These are phyloP conservation scores for Arachis monticola DNA, from an alignment of 331 rosid species.

Conservation along the genomic window DNA sequence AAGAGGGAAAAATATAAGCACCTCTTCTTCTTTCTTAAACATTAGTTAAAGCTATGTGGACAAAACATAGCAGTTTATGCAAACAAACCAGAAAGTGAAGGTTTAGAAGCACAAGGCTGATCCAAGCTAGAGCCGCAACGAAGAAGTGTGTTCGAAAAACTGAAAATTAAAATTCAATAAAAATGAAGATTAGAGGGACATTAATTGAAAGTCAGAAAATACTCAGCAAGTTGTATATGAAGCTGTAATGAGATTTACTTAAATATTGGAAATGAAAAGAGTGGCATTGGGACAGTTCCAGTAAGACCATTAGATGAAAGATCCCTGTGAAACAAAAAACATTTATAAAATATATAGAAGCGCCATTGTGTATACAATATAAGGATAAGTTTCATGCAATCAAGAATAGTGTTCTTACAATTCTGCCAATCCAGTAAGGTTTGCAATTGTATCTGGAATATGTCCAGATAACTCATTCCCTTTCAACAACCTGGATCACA, in stretches of 20 bases:
- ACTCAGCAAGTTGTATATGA: constrained; percentile 3
- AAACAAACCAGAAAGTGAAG: constrained; percentile 61
- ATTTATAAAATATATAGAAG: background rate
- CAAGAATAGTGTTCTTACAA: constrained; percentile 44
- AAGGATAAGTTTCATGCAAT: constrained; percentile 18
- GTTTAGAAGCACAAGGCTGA: constrained; percentile 70
- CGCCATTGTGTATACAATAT: constrained; percentile 21
- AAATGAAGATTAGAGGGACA: background rate
- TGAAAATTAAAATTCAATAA: constrained; percentile 43
- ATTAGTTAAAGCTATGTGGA: background rate
- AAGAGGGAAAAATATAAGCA: constrained; percentile 30
- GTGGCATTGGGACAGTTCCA: constrained; percentile 75
- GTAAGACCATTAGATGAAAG: constrained; percentile 75
- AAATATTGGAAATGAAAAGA: constrained; percentile 67
- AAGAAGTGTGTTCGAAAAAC: constrained; percentile 82
- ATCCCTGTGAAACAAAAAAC: constrained; percentile 63
- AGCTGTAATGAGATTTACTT: constrained; percentile 55
- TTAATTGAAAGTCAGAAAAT: constrained; percentile 19
- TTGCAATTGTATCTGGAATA: constrained; percentile 42
- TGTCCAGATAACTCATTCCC: constrained; percentile 51
- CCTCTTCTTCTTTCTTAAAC: background rate
- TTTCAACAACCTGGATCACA: constrained; percentile 52
- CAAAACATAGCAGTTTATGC: background rate
- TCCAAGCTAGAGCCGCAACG: constrained; percentile 68
- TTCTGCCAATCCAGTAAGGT: constrained; percentile 46